Conservation (phyloP, 805 yeast genomes). For the Sugiyamaella floridensis region DNA sequence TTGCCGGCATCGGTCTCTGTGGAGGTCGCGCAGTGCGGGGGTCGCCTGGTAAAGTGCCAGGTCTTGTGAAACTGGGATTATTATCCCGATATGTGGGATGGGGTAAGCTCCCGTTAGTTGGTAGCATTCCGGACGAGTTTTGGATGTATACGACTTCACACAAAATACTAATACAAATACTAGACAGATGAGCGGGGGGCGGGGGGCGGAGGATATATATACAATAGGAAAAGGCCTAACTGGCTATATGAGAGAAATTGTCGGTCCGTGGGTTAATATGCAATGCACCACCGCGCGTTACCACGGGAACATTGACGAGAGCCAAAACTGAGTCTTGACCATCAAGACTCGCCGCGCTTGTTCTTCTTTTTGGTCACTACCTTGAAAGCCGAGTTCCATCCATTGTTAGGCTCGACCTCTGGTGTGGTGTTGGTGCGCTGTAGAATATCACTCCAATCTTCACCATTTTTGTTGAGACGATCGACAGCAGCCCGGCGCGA, state of each 20-base stretch:
- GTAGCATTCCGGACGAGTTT: too few relatives aligned
- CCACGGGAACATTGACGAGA: not conserved
- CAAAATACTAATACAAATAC: not conserved
- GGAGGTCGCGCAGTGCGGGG: not conserved
- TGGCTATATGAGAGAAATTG: not conserved
- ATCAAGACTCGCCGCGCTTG: slow-evolving; percentile 22
- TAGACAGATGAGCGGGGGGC: not conserved
- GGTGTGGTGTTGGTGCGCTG: slow-evolving; percentile 29
- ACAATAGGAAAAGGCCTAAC: not conserved
- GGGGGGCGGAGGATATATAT: not conserved
- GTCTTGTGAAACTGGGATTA: not conserved
- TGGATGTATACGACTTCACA: too few relatives aligned
- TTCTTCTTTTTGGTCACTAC: slow-evolving; percentile 59
- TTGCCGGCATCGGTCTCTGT: slow-evolving; percentile 12
- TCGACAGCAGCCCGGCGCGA: slow-evolving; percentile 73
- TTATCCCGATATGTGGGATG: not conserved
- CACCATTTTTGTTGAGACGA: slow-evolving; percentile 37
- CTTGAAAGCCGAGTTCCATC: slow-evolving; percentile 43
- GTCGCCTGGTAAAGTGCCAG: not conserved
- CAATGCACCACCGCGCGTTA: not conserved
- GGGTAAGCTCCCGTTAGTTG: not conserved
- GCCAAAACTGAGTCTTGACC: not conserved
- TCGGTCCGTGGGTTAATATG: not conserved
- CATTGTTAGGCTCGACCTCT: slow-evolving; percentile 27
- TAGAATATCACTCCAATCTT: slow-evolving; percentile 71